These are phyloP conservation scores for Schizosaccharomyces japonicus DNA, from an alignment of 805 yeast genomes.

Conservation along the genomic window DNA sequence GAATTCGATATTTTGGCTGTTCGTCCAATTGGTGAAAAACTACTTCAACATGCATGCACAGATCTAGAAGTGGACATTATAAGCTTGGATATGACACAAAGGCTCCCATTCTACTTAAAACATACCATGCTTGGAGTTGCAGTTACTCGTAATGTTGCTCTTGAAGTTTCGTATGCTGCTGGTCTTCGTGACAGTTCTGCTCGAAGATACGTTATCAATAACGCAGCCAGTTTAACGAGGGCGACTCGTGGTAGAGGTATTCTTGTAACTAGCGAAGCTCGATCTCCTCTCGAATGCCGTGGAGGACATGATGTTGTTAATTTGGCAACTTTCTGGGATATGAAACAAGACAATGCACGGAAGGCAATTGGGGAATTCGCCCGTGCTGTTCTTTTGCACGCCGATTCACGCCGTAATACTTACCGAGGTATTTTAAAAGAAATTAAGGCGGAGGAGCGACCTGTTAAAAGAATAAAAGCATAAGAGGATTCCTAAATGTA, in stretches of 20 bases:
- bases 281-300: conserved; percentile 28
- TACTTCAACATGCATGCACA: conserved; percentile 48
- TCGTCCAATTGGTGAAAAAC: conserved; percentile 57
- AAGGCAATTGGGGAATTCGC: background rate
- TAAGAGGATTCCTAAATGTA: background rate
- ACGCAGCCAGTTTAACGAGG: conserved; percentile 49
- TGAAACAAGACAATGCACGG: conserved; percentile 17
- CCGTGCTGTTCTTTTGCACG: background rate
- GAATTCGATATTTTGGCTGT: conserved; percentile 64
- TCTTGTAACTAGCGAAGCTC: conserved; percentile 56
- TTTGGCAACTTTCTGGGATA: conserved; percentile 43
- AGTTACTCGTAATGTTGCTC: conserved; percentile 52
- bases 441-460: background rate
- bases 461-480: background rate
- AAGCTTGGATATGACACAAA: conserved; percentile 39
- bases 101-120: conserved; percentile 53
- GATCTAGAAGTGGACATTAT: conserved; percentile 62
- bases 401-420: conserved; percentile 2
- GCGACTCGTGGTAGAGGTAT: conserved; percentile 65
- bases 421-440: background rate
- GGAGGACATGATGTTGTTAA: conserved; percentile 44
- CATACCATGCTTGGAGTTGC: conserved; percentile 74
- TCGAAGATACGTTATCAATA: conserved; percentile 43
- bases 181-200: conserved; percentile 16
- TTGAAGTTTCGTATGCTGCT: conserved; percentile 52